Evolutionary conservation across 257 asterid species (phyloP).

Genomic region (Scutellaria barbata): DNA sequence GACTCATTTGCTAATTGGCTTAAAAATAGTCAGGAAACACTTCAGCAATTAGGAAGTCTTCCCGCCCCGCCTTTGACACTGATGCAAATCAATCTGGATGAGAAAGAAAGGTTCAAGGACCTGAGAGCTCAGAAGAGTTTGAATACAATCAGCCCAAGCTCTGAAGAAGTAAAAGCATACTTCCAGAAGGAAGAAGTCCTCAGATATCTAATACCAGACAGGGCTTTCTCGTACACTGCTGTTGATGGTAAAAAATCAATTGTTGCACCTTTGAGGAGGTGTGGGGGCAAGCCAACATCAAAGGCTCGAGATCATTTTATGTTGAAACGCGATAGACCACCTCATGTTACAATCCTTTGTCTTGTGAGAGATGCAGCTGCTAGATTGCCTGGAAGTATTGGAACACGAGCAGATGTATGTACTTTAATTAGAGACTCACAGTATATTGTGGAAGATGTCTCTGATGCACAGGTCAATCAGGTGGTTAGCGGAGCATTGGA

Average conservation of each 20-base stretch:
- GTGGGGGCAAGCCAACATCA: constrained; percentile 99
- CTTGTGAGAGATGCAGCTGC: constrained; percentile 99
- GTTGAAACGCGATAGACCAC: constrained; percentile 95
- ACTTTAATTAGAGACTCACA: constrained; percentile 96
- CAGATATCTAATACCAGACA: constrained; percentile 94
- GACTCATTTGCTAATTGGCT: constrained; percentile 98
- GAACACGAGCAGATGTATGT: constrained; percentile 97
- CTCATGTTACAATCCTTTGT: constrained; percentile 96
- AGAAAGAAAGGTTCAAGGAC: constrained; percentile 97
- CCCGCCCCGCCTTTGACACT: constrained; percentile 83
- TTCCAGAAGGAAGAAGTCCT: constrained; percentile 92
- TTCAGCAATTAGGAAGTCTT: constrained; percentile 94
- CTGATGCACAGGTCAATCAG: constrained; percentile 94
- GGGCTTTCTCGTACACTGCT: constrained; percentile 91
- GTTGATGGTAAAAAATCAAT: constrained; percentile 94
- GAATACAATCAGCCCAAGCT: constrained; percentile 81
- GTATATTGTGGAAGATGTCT: constrained; percentile 87
- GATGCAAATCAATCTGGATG: constrained; percentile 80
- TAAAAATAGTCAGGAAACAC: constrained; percentile 97
- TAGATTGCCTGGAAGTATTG: constrained; percentile 97
- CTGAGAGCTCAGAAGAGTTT: constrained; percentile 97
- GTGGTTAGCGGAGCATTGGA: constrained; percentile 98
- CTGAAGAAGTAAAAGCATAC: constrained; percentile 86
- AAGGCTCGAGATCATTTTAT: constrained; percentile 98
- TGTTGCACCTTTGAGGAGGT: constrained; percentile 97